Evolutionary conservation across 2,329 filamentous ascomycete genomes (phyloP).

Genomic region (Sclerotinia sclerotiorum): DNA sequence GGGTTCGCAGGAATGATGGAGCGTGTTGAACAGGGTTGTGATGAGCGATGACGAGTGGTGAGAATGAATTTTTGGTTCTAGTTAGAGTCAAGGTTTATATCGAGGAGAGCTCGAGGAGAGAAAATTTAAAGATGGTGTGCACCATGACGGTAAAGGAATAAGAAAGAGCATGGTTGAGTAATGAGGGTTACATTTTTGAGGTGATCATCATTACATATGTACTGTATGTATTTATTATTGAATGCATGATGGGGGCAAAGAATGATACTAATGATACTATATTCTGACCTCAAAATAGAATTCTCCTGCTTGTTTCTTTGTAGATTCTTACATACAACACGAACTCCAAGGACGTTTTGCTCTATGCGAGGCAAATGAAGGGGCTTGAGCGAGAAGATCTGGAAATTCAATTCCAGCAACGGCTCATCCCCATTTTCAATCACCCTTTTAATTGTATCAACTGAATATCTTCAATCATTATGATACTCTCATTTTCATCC

Average conservation of each 20-base stretch:
- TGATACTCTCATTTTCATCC: too few species aligned
- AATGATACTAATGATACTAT: not conserved
- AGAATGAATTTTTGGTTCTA: not conserved
- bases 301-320: not conserved
- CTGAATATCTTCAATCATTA: not conserved
- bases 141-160: not conserved
- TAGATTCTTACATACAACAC: not conserved
- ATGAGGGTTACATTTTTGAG: not conserved
- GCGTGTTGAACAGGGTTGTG: conserved; percentile 10
- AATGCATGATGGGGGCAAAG: not conserved
- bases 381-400: conserved; percentile 8
- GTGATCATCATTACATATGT: conserved; percentile 4
- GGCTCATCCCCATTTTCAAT: not conserved
- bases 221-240: not conserved
- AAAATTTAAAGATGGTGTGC: not conserved
- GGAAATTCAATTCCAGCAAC: not conserved
- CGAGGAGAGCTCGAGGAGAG: not conserved
- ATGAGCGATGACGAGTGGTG: conserved; percentile 5
- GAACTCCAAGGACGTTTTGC: not conserved
- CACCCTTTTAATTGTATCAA: too few species aligned
- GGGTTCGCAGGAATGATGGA: not conserved
- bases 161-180: not conserved
- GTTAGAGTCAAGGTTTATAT: not conserved
- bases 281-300: conserved; percentile 10
- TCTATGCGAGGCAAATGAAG: conserved; percentile 13